A percentile compares a stretch with the other conserved stretches of the same genome.
Conservation (phyloP, 2,329 filamentous ascomycete genomes). For the Juglanconis sp. region DNA sequence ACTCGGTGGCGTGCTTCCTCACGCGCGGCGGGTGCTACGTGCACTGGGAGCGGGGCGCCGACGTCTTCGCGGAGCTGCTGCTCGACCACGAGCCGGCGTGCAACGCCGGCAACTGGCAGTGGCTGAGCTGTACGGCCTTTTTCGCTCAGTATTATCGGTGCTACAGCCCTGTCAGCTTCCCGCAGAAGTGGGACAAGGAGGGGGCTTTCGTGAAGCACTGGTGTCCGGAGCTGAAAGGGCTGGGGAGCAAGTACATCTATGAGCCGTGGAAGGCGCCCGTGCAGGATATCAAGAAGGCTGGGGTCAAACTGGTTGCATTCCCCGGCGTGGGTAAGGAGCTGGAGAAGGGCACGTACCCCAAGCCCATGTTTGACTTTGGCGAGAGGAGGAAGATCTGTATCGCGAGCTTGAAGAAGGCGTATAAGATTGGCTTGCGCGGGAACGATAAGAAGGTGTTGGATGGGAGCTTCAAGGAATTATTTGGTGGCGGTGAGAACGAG, state of each 20-base stretch:
- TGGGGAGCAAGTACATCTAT: constrained; percentile 70
- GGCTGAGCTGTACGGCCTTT: constrained; percentile 73
- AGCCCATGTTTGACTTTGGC: constrained; percentile 74
- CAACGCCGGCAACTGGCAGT: constrained; percentile 76
- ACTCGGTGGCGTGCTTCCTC: constrained; percentile 78
- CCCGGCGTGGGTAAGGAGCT: constrained; percentile 39
- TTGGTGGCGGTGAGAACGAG: constrained; percentile 34
- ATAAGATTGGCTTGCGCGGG: constrained; percentile 61
- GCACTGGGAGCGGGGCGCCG: constrained; percentile 74
- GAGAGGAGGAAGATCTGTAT: constrained; percentile 62
- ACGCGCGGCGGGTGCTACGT: constrained; percentile 76
- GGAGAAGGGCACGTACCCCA: constrained; percentile 58
- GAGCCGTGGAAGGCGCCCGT: constrained; percentile 75
- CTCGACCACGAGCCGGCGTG: constrained; percentile 73
- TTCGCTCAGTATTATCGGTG: constrained; percentile 69
- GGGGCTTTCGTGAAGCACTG: constrained; percentile 62
- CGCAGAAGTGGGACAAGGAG: constrained; percentile 71
- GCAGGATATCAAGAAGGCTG: constrained; percentile 64
- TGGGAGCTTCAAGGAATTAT: constrained; percentile 52
- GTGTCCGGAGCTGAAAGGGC: constrained; percentile 61
- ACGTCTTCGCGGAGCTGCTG: constrained; percentile 74
- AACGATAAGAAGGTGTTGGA: constrained; percentile 59
- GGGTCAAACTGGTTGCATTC: constrained; percentile 39
- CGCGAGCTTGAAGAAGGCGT: constrained; percentile 67
- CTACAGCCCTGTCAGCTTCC: constrained; percentile 69